Percentiles rank a stretch among this genome's conserved stretches.
phyloP scores from a whole-genome alignment of 345 rosid species.

The Corchorus capsularis region DNA sequence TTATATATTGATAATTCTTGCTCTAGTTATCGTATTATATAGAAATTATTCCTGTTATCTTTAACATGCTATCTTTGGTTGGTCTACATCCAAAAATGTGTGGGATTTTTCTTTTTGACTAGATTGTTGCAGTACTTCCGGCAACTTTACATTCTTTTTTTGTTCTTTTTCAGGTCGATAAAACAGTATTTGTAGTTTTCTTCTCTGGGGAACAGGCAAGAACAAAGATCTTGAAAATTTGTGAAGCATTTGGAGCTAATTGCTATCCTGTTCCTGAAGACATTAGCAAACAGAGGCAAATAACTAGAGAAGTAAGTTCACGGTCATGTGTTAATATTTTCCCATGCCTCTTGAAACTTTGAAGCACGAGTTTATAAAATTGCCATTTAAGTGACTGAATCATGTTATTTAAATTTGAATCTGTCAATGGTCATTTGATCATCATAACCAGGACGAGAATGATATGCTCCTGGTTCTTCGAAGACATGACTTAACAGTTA shows the following conservation, averaged over 20 bases:
- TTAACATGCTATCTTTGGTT: not conserved
- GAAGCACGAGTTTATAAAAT: not conserved
- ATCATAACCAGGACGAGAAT: not conserved
- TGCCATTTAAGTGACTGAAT: not conserved
- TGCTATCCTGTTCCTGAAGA: conserved; percentile 97
- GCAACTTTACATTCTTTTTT: conserved; percentile 18
- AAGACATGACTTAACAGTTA: not conserved
- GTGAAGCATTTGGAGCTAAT: conserved; percentile 97
- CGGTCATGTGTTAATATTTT: conserved; percentile 10
- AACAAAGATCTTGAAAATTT: conserved; percentile 77
- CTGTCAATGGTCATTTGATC: conserved; percentile 7
- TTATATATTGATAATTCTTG: conserved; percentile 8
- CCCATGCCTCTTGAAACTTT: conserved; percentile 15
- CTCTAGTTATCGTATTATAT: conserved; percentile 16
- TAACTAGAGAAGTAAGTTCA: conserved; percentile 81
- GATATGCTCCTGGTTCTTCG: conserved; percentile 8
- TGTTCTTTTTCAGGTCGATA: conserved; percentile 63
- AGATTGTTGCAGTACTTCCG: conserved; percentile 4
- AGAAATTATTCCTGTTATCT: conserved; percentile 6
- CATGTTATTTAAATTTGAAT: not conserved
- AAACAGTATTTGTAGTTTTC: conserved; percentile 84
- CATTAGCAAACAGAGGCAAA: conserved; percentile 79
- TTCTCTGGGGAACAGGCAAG: conserved; percentile 99
- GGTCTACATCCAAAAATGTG: conserved; percentile 4
- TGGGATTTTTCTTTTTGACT: conserved; percentile 13